A percentile compares a stretch with the other conserved stretches of the same genome.
Conservation (phyloP, 1,284 basidiomycete species). For the Apiotrichum porosum region DNA sequence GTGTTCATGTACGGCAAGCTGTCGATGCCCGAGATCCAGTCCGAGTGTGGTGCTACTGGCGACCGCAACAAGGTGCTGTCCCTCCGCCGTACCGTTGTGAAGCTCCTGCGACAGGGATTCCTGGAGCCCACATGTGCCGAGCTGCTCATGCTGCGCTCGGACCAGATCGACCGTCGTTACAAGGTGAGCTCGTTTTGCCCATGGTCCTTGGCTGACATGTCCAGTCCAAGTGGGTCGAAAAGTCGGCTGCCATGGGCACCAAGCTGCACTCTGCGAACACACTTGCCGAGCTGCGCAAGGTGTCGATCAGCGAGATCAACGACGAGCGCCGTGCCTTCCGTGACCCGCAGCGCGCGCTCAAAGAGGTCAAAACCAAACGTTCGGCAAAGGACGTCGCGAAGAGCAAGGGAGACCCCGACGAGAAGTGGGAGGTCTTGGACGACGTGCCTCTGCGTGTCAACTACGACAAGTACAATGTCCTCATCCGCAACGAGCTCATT, state of each 20-base stretch:
- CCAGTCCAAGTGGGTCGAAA: constrained; percentile 25
- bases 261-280: constrained; percentile 46
- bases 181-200: constrained; percentile 16
- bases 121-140: constrained; percentile 30
- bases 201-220: background rate
- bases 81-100: constrained; percentile 4
- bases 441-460: constrained; percentile 56
- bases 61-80: constrained; percentile 1
- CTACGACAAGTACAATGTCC: constrained; percentile 78
- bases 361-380: constrained; percentile 22
- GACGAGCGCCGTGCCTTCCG: constrained; percentile 42
- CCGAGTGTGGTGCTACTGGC: constrained; percentile 9
- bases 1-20: constrained; percentile 84
- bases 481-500: constrained; percentile 80
- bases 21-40: constrained; percentile 52
- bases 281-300: constrained; percentile 36
- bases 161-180: constrained; percentile 29
- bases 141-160: constrained; percentile 28
- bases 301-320: constrained; percentile 35
- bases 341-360: constrained; percentile 26
- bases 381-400: constrained; percentile 17
- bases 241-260: constrained; percentile 22
- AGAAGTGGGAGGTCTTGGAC: constrained; percentile 11
- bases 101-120: constrained; percentile 26
- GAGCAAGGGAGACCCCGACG: constrained; percentile 13